Conservation (phyloP, 495 filamentous ascomycete genomes). For the Neurospora sp. region DNA sequence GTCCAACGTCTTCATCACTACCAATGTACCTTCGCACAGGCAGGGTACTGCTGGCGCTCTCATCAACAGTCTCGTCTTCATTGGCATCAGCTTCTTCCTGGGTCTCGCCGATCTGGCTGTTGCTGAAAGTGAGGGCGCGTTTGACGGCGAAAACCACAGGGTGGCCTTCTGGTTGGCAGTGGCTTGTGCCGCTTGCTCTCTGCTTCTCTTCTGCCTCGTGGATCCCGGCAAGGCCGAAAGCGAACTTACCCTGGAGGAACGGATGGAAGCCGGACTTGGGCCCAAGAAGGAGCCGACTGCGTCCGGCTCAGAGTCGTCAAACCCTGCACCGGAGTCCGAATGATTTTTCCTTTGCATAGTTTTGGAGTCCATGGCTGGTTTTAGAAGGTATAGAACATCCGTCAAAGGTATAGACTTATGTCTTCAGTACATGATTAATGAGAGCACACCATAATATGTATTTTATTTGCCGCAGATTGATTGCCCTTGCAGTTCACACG, state of each 20-base stretch:
- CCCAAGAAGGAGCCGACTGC: neutral
- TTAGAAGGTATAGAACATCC: neutral
- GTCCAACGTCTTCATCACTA: slow-evolving; percentile 77
- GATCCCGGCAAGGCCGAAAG: slow-evolving; percentile 56
- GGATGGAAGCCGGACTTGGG: slow-evolving; percentile 1
- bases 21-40: slow-evolving; percentile 52
- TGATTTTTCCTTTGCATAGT: neutral
- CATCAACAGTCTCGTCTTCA: slow-evolving; percentile 46
- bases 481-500: neutral
- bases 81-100: slow-evolving; percentile 78
- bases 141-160: slow-evolving; percentile 45
- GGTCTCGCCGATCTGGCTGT: slow-evolving; percentile 62
- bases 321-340: neutral
- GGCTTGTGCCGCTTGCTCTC: slow-evolving; percentile 42
- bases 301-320: neutral
- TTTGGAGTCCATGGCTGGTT: neutral
- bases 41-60: slow-evolving; percentile 70
- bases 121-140: slow-evolving; percentile 35
- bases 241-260: slow-evolving; percentile 42
- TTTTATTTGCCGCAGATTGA: neutral
- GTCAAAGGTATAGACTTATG: neutral
- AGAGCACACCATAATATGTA: neutral
- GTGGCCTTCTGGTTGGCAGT: slow-evolving; percentile 61
- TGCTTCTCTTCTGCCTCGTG: slow-evolving; percentile 52
- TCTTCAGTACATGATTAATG: neutral